phyloP scores from a whole-genome alignment of 2,329 filamentous ascomycete species.

The Exophiala aquamarina region DNA sequence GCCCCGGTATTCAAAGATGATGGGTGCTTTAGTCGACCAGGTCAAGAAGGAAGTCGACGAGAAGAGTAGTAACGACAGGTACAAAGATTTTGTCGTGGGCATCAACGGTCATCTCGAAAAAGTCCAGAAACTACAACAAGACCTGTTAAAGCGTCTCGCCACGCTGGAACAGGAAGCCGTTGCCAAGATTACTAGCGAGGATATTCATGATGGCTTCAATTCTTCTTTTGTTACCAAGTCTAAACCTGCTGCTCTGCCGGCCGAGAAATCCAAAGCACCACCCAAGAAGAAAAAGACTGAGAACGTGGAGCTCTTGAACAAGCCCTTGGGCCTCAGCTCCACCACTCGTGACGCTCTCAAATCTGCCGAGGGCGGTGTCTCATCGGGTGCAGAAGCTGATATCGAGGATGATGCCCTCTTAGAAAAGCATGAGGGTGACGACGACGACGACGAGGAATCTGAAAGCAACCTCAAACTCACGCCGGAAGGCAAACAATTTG shows the following conservation, averaged over 20 bases:
- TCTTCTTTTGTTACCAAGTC: constrained; percentile 75
- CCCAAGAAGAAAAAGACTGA: constrained; percentile 19
- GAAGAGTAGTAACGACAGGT: constrained; percentile 67
- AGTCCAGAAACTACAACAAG: constrained; percentile 72
- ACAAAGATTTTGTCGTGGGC: constrained; percentile 74
- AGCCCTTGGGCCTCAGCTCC: constrained; percentile 26
- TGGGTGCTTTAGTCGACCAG: constrained; percentile 92
- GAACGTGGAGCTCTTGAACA: constrained; percentile 73
- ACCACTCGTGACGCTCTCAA: constrained; percentile 36
- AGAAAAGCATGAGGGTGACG: constrained; percentile 41
- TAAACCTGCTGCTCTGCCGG: constrained; percentile 40
- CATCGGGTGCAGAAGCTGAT: constrained; percentile 62
- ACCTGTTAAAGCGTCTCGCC: constrained; percentile 71
- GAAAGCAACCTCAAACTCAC: constrained; percentile 76
- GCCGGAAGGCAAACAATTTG: constrained; percentile 75
- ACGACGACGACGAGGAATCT: constrained; percentile 55
- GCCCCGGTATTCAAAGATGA: constrained; percentile 93
- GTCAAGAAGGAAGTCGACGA: constrained; percentile 85
- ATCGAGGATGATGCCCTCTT: constrained; percentile 51
- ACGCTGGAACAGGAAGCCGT: constrained; percentile 82
- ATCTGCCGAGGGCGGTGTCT: constrained; percentile 45
- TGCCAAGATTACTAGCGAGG: constrained; percentile 91
- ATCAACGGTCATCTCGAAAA: constrained; percentile 75
- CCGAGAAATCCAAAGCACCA: constrained; percentile 27
- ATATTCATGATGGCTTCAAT: constrained; percentile 85